Percentiles rank a stretch among this genome's conserved stretches.
phyloP scores from a whole-genome alignment of 2,329 filamentous ascomycete species.

The Monosporascus ibericus region DNA sequence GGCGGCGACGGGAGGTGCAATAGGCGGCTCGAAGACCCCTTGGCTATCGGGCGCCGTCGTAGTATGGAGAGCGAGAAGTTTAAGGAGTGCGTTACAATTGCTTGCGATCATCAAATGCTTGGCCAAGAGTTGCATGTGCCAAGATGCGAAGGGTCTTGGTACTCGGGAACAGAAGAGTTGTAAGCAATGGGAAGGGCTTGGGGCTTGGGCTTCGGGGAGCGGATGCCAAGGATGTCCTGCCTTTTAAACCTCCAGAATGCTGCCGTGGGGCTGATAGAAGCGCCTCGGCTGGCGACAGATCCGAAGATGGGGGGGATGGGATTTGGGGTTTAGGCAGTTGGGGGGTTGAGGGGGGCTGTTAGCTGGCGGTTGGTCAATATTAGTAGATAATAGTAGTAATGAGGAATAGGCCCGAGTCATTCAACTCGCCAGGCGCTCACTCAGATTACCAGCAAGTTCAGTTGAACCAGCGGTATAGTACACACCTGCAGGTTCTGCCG shows the following conservation, averaged over 20 bases:
- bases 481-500: not conserved
- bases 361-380: not conserved
- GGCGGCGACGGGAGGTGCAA: not conserved
- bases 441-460: not conserved
- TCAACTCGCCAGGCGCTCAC: not conserved
- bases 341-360: not conserved
- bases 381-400: not conserved
- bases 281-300: not conserved
- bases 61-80: no score
- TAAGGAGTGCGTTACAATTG: not conserved
- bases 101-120: not conserved
- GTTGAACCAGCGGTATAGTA: not conserved
- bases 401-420: not conserved
- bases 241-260: not conserved
- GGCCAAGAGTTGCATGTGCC: constrained; percentile 1
- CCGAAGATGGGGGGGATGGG: not conserved
- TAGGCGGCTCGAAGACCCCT: no score
- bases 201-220: not conserved
- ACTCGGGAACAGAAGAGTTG: not conserved
- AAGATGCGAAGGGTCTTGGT: not conserved
- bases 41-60: not conserved
- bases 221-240: not conserved
- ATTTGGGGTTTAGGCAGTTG: not conserved
- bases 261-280: not conserved
- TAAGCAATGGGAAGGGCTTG: not conserved